Evolutionary conservation across 148 eudicot genomes (phyloP).

Genomic region (Cornus suecica): DNA sequence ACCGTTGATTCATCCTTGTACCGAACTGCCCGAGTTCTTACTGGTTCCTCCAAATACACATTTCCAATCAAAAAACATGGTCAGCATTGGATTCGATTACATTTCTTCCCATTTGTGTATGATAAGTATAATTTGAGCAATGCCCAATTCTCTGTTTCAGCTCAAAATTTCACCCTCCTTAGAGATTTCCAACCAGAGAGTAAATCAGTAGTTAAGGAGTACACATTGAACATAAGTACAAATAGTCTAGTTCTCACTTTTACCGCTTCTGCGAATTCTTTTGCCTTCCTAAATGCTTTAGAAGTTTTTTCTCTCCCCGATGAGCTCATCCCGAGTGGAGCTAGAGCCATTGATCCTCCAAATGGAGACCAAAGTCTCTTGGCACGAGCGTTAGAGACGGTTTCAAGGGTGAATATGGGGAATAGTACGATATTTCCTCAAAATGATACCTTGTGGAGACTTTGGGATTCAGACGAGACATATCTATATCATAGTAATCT

Average conservation of each 20-base stretch:
- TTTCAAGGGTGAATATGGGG: constrained; percentile 64
- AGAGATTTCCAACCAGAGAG: constrained; percentile 33
- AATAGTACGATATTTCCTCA: constrained; percentile 32
- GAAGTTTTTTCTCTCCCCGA: constrained; percentile 61
- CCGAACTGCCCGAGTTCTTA: constrained; percentile 45
- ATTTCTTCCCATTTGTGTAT: constrained; percentile 47
- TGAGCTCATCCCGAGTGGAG: constrained; percentile 47
- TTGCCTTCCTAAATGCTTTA: constrained; percentile 55
- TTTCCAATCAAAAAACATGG: constrained; percentile 47
- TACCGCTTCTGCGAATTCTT: constrained; percentile 40
- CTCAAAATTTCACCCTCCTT: constrained; percentile 48
- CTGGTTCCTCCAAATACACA: constrained; percentile 34
- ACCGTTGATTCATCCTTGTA: constrained; percentile 29
- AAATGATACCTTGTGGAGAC: constrained; percentile 51
- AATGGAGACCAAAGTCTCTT: constrained; percentile 21
- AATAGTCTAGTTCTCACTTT: constrained; percentile 40
- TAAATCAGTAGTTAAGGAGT: constrained; percentile 46
- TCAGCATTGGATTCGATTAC: constrained; percentile 49
- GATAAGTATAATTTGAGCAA: constrained; percentile 36
- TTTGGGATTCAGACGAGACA: constrained; percentile 48
- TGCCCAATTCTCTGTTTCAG: constrained; percentile 51
- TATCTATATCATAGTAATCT: constrained; percentile 33
- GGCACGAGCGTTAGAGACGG: constrained; percentile 40
- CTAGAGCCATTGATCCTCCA: constrained; percentile 24
- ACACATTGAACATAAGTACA: constrained; percentile 40